Percentiles rank a stretch among this genome's conserved stretches.
phyloP scores from a whole-genome alignment of 1,284 basidiomycete species.

The Ustilago cynodontis region DNA sequence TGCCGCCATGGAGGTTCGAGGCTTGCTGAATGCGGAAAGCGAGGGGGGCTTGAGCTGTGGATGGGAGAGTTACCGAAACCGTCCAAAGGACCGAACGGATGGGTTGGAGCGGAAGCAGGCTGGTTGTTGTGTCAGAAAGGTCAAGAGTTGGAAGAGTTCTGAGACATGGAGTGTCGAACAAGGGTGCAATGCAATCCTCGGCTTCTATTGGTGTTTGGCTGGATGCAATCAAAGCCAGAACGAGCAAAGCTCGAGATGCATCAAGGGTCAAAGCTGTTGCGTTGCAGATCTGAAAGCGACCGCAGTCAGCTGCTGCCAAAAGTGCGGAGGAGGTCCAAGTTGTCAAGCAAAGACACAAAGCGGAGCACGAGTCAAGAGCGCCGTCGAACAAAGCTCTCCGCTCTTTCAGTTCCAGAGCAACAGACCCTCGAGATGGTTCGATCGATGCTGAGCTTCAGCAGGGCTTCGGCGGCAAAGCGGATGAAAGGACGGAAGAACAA shows the following conservation, averaged over 20 bases:
- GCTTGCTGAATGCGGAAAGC: constrained; percentile 5
- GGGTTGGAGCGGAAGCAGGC: not conserved
- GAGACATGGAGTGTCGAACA: constrained; percentile 4
- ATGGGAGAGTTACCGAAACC: not conserved
- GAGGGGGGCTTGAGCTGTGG: not conserved
- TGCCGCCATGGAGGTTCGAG: not conserved
- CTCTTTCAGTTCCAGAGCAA: too few relatives aligned
- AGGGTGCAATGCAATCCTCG: constrained; percentile 4
- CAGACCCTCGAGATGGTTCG: too few relatives aligned
- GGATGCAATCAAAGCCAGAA: not conserved
- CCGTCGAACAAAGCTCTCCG: too few relatives aligned
- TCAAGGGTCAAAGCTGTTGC: constrained; percentile 1
- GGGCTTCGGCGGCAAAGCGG: constrained; percentile 1
- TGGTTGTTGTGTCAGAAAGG: not conserved
- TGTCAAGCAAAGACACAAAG: too few relatives aligned
- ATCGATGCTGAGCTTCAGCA: too few relatives aligned
- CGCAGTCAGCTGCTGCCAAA: too few relatives aligned
- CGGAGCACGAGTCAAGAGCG: too few relatives aligned
- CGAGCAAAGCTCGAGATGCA: not conserved
- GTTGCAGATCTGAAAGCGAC: not conserved
- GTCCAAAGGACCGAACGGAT: not conserved
- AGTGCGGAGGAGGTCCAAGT: too few relatives aligned
- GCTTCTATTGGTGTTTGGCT: too few relatives aligned
- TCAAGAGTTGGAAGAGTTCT: not conserved
- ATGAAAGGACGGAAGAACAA: not conserved